A percentile compares a stretch with the other conserved stretches of the same genome.
Evolutionary conservation across 2,329 filamentous ascomycete species (phyloP).

Genomic region (Fusarium camptoceras): DNA sequence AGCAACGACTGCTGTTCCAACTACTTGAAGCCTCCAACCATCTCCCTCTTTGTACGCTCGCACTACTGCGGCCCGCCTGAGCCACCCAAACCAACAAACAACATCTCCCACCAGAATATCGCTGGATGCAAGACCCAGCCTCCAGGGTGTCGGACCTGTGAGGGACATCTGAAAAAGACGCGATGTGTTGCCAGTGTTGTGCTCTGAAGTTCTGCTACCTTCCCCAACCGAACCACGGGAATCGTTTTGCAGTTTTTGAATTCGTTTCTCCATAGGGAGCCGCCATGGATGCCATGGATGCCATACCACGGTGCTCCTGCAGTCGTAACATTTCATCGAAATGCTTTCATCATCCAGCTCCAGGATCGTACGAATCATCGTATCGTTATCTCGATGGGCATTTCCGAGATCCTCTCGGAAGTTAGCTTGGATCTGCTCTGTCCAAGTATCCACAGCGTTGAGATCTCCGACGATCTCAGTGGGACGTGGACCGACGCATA

Average conservation of each 20-base stretch:
- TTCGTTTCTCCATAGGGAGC: not conserved
- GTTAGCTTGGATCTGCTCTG: not conserved
- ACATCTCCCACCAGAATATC: not conserved
- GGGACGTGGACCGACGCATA: not conserved
- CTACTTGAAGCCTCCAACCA: not conserved
- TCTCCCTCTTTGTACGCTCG: fast-evolving
- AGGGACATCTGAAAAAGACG: not conserved
- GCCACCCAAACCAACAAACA: not conserved
- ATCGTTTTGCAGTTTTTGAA: not conserved
- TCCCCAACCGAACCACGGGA: too few species aligned
- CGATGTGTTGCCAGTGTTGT: too few species aligned
- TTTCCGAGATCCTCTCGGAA: not conserved
- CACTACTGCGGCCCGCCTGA: not conserved
- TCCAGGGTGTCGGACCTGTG: fast-evolving
- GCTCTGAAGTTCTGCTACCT: too few species aligned
- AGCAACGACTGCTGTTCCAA: not conserved
- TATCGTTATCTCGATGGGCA: not conserved
- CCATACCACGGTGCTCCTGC: not conserved
- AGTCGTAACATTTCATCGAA: not conserved
- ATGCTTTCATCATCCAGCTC: not conserved
- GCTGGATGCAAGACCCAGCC: not conserved
- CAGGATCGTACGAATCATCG: not conserved
- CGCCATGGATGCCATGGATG: fast-evolving
- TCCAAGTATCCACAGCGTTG: not conserved
- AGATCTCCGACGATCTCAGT: not conserved